Percentiles rank a stretch among this genome's conserved stretches.
phyloP scores from a whole-genome alignment of 495 filamentous ascomycete species.

The Podospora pseudopauciseta region DNA sequence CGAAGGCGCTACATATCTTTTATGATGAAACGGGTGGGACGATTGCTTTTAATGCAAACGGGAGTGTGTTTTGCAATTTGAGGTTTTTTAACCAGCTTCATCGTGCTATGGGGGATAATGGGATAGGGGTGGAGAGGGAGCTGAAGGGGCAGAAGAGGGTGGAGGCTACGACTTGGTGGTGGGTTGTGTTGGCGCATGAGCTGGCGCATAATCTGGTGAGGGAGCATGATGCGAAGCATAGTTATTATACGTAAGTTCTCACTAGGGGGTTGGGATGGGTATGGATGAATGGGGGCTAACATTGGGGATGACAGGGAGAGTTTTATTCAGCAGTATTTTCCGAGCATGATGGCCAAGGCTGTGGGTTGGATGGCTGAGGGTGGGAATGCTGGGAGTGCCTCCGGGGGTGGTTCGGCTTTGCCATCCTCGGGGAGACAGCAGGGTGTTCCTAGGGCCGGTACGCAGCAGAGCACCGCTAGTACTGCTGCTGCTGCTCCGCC shows the following conservation, averaged over 20 bases:
- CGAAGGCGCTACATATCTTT: conserved; percentile 72
- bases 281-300: not conserved
- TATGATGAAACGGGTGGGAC: conserved; percentile 73
- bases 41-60: conserved; percentile 82
- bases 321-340: conserved; percentile 50
- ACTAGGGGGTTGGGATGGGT: not conserved
- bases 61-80: conserved; percentile 90
- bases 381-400: not conserved
- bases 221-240: conserved; percentile 76
- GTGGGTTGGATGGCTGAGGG: conserved; percentile 19
- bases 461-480: not conserved
- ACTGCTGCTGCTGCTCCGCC: not conserved
- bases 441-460: not conserved
- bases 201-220: conserved; percentile 87
- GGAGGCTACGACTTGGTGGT: conserved; percentile 84
- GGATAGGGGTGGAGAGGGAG: not conserved
- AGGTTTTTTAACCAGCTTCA: conserved; percentile 83
- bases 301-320: conserved; percentile 36
- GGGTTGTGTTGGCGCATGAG: conserved; percentile 86
- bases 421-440: not conserved
- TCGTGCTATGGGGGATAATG: conserved; percentile 26
- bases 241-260: conserved; percentile 66
- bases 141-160: conserved; percentile 40
- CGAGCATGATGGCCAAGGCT: conserved; percentile 44
- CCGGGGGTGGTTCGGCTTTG: not conserved